Evolutionary conservation across 2,329 filamentous ascomycete genomes (phyloP).

Genomic region (Alternaria ethzedia): DNA sequence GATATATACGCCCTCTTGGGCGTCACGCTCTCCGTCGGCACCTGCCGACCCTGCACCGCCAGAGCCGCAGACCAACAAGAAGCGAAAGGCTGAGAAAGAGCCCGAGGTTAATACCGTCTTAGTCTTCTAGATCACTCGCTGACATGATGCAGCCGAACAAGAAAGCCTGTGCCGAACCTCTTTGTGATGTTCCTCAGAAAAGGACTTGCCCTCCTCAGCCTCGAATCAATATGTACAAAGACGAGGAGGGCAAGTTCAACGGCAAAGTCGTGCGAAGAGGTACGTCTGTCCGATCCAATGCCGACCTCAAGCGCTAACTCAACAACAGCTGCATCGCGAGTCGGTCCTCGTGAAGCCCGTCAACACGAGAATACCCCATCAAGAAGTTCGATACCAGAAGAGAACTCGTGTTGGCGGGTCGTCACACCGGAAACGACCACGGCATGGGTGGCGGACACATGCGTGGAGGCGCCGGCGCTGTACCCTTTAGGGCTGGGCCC

Average conservation of each 20-base stretch:
- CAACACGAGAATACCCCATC: not conserved
- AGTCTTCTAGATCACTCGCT: not conserved
- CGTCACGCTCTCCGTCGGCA: too few relatives aligned
- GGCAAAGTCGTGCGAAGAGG: not conserved
- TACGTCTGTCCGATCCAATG: not conserved
- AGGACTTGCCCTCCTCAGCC: not conserved
- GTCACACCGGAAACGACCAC: constrained; percentile 32
- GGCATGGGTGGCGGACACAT: constrained; percentile 61
- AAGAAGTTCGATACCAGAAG: not conserved
- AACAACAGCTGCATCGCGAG: not conserved
- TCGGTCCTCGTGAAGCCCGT: not conserved
- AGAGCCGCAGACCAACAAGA: not conserved
- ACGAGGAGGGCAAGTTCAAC: not conserved
- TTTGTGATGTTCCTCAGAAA: not conserved
- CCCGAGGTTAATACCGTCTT: not conserved
- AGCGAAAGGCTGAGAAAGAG: not conserved
- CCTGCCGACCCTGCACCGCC: too few relatives aligned
- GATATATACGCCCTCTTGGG: not conserved
- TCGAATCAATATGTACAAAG: not conserved
- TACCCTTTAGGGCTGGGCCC: constrained; percentile 90
- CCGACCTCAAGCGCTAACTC: not conserved
- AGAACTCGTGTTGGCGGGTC: not conserved
- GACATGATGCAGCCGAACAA: not conserved
- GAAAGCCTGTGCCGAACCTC: not conserved
- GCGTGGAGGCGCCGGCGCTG: constrained; percentile 79